phyloP scores from a whole-genome alignment of 208 protist genomes.

The Herpetomonas muscarum region DNA sequence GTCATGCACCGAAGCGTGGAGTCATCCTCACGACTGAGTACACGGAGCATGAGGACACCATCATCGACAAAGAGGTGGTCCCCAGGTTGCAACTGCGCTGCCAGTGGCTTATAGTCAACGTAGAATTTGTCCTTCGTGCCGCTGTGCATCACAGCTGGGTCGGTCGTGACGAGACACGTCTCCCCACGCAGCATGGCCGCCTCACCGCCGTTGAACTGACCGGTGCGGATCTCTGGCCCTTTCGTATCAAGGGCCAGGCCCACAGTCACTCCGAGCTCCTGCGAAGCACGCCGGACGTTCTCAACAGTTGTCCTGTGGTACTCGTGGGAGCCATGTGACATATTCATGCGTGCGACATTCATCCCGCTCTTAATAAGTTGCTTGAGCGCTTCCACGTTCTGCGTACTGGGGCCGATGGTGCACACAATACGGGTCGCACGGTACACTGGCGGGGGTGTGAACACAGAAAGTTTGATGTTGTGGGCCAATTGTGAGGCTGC shows the following conservation, averaged over 20 bases:
- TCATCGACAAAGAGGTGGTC: conserved; percentile 95
- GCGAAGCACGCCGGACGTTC: conserved; percentile 90
- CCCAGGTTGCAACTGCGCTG: conserved; percentile 70
- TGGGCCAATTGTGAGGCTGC: conserved; percentile 73
- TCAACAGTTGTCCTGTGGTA: conserved; percentile 93
- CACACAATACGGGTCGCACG: conserved; percentile 94
- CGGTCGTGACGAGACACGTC: conserved; percentile 86
- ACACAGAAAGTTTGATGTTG: conserved; percentile 85
- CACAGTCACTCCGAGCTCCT: conserved; percentile 81
- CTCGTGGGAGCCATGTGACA: conserved; percentile 97
- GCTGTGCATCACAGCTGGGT: conserved; percentile 77
- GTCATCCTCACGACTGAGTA: conserved; percentile 67
- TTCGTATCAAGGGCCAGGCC: conserved; percentile 97
- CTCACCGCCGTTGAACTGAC: conserved; percentile 72
- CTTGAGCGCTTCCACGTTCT: conserved; percentile 91
- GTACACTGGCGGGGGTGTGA: conserved; percentile 67
- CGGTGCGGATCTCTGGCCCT: conserved; percentile 96
- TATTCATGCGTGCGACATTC: conserved; percentile 97
- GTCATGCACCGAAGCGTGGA: conserved; percentile 74
- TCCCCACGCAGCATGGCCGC: conserved; percentile 63
- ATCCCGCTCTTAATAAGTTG: conserved; percentile 94
- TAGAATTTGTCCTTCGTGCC: conserved; percentile 85
- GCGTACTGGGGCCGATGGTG: conserved; percentile 96
- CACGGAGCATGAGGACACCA: conserved; percentile 92
- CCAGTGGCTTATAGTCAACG: conserved; percentile 89